Evolutionary conservation across 139 green algal genomes (phyloP).

Genomic region (Chlorella vulgaris): DNA sequence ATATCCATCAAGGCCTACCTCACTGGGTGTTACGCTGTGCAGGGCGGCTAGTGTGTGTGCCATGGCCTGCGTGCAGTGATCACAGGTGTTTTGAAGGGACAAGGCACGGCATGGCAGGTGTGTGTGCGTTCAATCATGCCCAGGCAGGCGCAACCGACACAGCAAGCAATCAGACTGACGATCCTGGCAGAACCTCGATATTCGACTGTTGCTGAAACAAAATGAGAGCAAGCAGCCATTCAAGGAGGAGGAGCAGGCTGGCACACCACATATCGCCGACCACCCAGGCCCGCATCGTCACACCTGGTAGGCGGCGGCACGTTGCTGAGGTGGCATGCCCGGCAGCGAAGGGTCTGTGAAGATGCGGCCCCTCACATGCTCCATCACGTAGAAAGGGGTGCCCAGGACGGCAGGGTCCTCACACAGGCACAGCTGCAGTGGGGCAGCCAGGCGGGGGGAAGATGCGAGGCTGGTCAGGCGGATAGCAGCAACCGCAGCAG

Average conservation of each 20-base stretch:
- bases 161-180: too few relatives aligned
- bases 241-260: not conserved
- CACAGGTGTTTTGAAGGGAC: too few relatives aligned
- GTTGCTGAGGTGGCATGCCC: constrained; percentile 38
- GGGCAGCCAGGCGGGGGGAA: not conserved
- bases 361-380: constrained; percentile 73
- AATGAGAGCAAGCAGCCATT: too few relatives aligned
- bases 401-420: constrained; percentile 80
- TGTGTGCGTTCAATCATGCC: not conserved
- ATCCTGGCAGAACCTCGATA: too few relatives aligned
- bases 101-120: not conserved
- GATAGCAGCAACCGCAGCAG: too few relatives aligned
- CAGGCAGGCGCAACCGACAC: too few relatives aligned
- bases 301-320: constrained; percentile 44
- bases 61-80: constrained; percentile 48
- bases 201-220: too few relatives aligned
- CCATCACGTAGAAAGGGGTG: constrained; percentile 97
- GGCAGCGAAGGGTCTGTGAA: constrained; percentile 82
- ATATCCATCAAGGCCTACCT: constrained; percentile 67
- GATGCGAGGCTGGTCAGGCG: too few relatives aligned
- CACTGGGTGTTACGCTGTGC: constrained; percentile 71
- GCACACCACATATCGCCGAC: not conserved
- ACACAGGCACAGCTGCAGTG: constrained; percentile 72
- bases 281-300: not conserved
- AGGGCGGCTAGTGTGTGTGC: constrained; percentile 79